phyloP scores from a whole-genome alignment of 2,329 filamentous ascomycete genomes.

The Triangularia verruculosa region DNA sequence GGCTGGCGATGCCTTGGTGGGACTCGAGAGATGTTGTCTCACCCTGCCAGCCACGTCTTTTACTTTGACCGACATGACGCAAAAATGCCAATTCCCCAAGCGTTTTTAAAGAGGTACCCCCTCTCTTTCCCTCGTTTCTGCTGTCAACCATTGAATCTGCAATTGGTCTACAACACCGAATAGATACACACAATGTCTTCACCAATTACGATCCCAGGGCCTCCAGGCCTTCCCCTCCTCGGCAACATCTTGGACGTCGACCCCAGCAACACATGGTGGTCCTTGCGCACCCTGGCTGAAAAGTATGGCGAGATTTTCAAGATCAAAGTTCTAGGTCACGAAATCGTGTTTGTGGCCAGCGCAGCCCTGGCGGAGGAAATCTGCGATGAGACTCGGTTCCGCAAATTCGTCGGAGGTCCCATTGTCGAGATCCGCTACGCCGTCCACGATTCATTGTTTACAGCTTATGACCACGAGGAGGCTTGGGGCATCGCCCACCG shows the following conservation, averaged over 20 bases:
- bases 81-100: background rate
- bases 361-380: constrained; percentile 42
- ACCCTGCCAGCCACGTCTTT: background rate
- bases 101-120: background rate
- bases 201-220: constrained; percentile 44
- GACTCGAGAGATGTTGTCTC: background rate
- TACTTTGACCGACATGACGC: background rate
- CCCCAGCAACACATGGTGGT: constrained; percentile 48
- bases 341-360: constrained; percentile 42
- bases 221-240: constrained; percentile 47
- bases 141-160: background rate
- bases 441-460: constrained; percentile 52
- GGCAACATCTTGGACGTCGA: constrained; percentile 52
- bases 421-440: constrained; percentile 50
- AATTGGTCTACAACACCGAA: background rate
- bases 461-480: constrained; percentile 47
- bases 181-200: constrained; percentile 35
- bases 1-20: background rate
- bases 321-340: constrained; percentile 40
- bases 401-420: constrained; percentile 52
- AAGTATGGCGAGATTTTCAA: constrained; percentile 45
- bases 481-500: constrained; percentile 51
- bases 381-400: constrained; percentile 52
- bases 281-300: constrained; percentile 46
- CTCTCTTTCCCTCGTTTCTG: background rate